These are phyloP conservation scores for Staphylotrichum longicolle DNA, from an alignment of 495 filamentous ascomycete species.

Conservation along the genomic window DNA sequence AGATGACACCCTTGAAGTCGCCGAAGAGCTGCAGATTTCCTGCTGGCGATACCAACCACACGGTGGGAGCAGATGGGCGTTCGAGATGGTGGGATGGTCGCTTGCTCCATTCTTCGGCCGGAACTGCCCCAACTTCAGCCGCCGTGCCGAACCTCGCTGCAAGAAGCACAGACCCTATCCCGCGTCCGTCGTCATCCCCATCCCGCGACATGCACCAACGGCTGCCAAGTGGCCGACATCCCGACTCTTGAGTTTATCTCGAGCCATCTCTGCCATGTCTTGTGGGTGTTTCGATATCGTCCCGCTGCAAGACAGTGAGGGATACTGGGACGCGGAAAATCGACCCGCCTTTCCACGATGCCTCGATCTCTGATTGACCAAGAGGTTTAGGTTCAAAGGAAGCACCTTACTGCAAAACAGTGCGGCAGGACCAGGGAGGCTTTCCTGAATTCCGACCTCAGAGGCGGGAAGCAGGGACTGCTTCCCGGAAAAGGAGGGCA, in stretches of 20 bases:
- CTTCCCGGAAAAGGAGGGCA: background rate
- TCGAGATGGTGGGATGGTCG: background rate
- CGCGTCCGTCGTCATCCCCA: no score
- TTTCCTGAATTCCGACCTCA: no score
- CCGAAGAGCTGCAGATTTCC: constrained; percentile 6
- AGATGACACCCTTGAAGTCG: background rate
- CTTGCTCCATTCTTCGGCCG: background rate
- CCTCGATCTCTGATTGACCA: no score
- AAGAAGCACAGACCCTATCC: constrained; percentile 12
- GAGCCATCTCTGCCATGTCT: no score
- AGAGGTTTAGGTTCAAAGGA: no score
- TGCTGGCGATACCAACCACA: background rate
- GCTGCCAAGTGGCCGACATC: background rate
- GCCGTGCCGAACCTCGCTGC: background rate
- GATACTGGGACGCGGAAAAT: no score
- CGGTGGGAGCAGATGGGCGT: background rate
- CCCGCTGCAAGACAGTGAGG: no score
- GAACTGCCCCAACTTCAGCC: constrained; percentile 6
- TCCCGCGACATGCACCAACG: background rate
- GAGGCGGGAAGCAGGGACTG: background rate
- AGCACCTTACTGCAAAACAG: no score
- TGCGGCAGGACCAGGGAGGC: background rate
- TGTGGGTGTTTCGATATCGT: no score
- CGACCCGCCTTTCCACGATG: no score
- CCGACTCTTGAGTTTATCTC: no score